Conservation (phyloP, 495 filamentous ascomycete genomes). For the Glutinoglossum americanum region DNA sequence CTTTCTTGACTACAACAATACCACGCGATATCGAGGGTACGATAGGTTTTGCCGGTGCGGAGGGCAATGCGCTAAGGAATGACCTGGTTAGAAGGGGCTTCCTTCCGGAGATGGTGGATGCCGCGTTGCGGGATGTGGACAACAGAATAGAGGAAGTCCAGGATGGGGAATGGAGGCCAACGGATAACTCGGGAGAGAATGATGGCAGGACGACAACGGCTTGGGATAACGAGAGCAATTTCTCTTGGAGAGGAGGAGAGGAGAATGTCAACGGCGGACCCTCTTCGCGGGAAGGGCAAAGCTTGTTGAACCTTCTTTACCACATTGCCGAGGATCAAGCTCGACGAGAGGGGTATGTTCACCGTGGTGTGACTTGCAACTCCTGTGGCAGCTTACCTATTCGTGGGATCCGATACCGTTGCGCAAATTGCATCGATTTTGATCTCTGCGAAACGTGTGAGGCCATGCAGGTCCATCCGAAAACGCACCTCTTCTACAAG, state of each 20-base stretch:
- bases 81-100: background rate
- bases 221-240: constrained; percentile 36
- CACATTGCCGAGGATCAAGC: constrained; percentile 43
- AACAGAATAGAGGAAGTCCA: background rate
- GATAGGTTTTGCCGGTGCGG: background rate
- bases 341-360: constrained; percentile 65
- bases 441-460: constrained; percentile 84
- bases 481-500: constrained; percentile 94
- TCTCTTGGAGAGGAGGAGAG: constrained; percentile 31
- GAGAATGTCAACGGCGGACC: constrained; percentile 8
- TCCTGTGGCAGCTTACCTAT: constrained; percentile 70
- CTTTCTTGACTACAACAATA: background rate
- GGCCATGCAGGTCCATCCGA: constrained; percentile 60
- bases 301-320: constrained; percentile 19
- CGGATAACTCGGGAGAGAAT: background rate
- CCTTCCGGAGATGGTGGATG: background rate
- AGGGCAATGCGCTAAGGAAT: background rate
- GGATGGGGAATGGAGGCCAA: background rate
- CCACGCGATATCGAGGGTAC: background rate
- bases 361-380: constrained; percentile 87
- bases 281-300: constrained; percentile 15
- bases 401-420: constrained; percentile 75
- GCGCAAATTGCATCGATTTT: constrained; percentile 79
- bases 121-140: background rate
- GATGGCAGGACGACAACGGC: constrained; percentile 28